Conservation (phyloP, 2,329 filamentous ascomycete species). For the Diaporthe ilicicola region DNA sequence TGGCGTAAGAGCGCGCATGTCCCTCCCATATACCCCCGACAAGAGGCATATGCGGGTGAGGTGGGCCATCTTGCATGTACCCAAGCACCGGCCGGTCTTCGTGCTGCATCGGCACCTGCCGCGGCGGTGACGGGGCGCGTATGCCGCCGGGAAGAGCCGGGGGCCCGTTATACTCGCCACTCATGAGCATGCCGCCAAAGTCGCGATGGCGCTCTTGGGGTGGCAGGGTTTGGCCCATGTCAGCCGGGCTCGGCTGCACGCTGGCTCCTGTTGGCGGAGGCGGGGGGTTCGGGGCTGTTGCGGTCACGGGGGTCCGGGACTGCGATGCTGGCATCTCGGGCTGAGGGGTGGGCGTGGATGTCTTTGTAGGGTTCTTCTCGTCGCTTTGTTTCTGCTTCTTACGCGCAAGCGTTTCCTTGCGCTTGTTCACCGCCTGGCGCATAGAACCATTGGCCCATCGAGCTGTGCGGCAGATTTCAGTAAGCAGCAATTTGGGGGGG, state of each 20-base stretch:
- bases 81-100: constrained; percentile 3
- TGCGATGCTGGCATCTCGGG: constrained; percentile 26
- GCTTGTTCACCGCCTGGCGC: constrained; percentile 67
- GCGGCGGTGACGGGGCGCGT: not conserved
- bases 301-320: constrained; percentile 11
- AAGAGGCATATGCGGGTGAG: not conserved
- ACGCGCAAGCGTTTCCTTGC: constrained; percentile 66
- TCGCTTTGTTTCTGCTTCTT: constrained; percentile 53
- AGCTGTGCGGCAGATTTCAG: constrained; percentile 45
- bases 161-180: constrained; percentile 10
- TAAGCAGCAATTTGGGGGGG: not conserved
- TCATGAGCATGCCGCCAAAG: constrained; percentile 21
- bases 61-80: constrained; percentile 1
- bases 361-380: constrained; percentile 26
- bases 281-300: constrained; percentile 7
- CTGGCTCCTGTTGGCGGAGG: not conserved
- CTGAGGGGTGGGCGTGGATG: constrained; percentile 26
- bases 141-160: constrained; percentile 1
- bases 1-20: constrained; percentile 1
- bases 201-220: not conserved
- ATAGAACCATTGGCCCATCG: constrained; percentile 70
- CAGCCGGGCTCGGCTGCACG: constrained; percentile 2
- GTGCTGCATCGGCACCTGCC: not conserved
- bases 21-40: not conserved
- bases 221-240: constrained; percentile 2